Percentiles rank a stretch among this genome's conserved stretches.
Evolutionary conservation across 768 basidiomycete genomes (phyloP).

Genomic region (Rhizopogon vulgaris): DNA sequence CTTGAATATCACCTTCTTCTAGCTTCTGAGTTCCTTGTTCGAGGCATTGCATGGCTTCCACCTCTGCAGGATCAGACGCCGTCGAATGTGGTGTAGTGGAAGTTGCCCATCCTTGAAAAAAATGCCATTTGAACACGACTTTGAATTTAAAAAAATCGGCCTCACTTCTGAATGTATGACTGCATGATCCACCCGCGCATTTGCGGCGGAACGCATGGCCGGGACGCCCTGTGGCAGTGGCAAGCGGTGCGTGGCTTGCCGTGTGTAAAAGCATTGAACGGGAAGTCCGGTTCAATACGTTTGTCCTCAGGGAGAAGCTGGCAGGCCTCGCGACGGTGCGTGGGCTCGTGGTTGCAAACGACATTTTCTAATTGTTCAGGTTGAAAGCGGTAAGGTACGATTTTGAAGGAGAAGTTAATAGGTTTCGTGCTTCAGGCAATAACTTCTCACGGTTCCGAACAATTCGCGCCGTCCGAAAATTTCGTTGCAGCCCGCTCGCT

Average conservation of each 20-base stretch:
- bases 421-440: conserved; percentile 5
- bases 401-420: neutral
- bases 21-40: conserved; percentile 81
- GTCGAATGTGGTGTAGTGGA: conserved; percentile 80
- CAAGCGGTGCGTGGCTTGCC: conserved; percentile 4
- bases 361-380: conserved; percentile 26
- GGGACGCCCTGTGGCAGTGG: conserved; percentile 1
- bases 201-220: conserved; percentile 6
- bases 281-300: conserved; percentile 17
- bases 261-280: conserved; percentile 14
- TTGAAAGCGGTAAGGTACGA: conserved; percentile 9
- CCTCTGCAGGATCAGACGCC: conserved; percentile 74
- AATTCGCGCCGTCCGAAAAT: conserved; percentile 24
- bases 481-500: conserved; percentile 13
- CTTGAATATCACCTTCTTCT: conserved; percentile 81
- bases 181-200: conserved; percentile 5
- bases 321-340: conserved; percentile 19
- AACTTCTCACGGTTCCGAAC: conserved; percentile 12
- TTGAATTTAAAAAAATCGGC: conserved; percentile 6
- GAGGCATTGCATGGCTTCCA: conserved; percentile 70
- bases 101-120: conserved; percentile 59
- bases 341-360: conserved; percentile 10
- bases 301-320: conserved; percentile 18
- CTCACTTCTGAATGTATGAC: conserved; percentile 21
- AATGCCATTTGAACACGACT: neutral